Conservation (phyloP, 2,329 filamentous ascomycete species). For the Clonostachys byssicola region DNA sequence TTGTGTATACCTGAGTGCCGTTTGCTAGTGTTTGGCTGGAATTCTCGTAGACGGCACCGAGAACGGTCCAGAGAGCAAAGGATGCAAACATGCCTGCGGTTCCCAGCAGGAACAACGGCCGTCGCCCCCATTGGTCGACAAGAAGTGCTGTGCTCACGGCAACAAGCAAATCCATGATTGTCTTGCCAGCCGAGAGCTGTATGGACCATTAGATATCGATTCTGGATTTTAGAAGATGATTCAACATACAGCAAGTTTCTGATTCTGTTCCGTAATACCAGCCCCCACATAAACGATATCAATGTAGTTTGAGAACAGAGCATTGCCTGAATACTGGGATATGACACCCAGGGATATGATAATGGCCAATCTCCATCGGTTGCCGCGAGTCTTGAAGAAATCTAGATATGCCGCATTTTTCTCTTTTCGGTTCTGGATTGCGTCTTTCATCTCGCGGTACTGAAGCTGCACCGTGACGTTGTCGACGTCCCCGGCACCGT, state of each 20-base stretch:
- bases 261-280: slow-evolving; percentile 52
- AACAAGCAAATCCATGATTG: slow-evolving; percentile 52
- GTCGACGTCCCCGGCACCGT: slow-evolving; percentile 54
- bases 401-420: slow-evolving; percentile 53
- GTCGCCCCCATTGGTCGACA: slow-evolving; percentile 45
- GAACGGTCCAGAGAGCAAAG: slow-evolving; percentile 45
- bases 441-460: slow-evolving; percentile 62
- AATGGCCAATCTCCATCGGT: slow-evolving; percentile 59
- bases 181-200: slow-evolving; percentile 47
- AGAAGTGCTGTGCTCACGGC: slow-evolving; percentile 47
- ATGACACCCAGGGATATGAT: slow-evolving; percentile 61
- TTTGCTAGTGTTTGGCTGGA: slow-evolving; percentile 13
- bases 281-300: slow-evolving; percentile 57
- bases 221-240: slow-evolving; percentile 1
- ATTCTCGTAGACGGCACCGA: slow-evolving; percentile 47
- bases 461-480: slow-evolving; percentile 62
- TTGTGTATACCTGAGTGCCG: slow-evolving; percentile 3
- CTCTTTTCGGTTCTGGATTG: slow-evolving; percentile 47
- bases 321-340: slow-evolving; percentile 66
- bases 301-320: slow-evolving; percentile 64
- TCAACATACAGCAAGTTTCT: slow-evolving; percentile 46
- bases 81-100: slow-evolving; percentile 42
- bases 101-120: slow-evolving; percentile 47
- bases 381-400: slow-evolving; percentile 58
- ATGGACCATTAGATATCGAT: slow-evolving; percentile 9